These are phyloP conservation scores for Tricholoma flavovirens DNA, from an alignment of 768 basidiomycete genomes.

Conservation along the genomic window DNA sequence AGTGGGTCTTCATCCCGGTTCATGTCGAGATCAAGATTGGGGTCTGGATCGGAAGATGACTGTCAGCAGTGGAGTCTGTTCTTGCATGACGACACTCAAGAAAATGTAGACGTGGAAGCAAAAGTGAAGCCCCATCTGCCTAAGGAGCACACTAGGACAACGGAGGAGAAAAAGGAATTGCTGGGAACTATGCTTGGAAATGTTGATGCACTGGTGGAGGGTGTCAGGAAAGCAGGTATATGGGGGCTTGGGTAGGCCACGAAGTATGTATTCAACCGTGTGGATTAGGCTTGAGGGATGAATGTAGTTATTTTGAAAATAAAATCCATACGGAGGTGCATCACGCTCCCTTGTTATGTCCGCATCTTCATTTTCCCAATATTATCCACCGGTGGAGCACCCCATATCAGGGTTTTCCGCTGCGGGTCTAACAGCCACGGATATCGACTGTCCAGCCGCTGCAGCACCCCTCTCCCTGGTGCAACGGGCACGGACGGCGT, in stretches of 20 bases:
- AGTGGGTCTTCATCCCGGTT: slow-evolving; percentile 13
- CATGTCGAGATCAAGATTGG: slow-evolving; percentile 14
- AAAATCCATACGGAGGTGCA: not conserved
- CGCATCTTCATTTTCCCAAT: slow-evolving; percentile 37
- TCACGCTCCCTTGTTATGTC: slow-evolving; percentile 4
- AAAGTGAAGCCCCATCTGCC: slow-evolving; percentile 10
- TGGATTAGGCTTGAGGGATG: not conserved
- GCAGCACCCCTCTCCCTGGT: slow-evolving; percentile 40
- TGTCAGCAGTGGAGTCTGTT: slow-evolving; percentile 8
- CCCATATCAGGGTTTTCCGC: slow-evolving; percentile 63
- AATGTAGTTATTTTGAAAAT: not conserved
- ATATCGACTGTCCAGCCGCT: slow-evolving; percentile 36
- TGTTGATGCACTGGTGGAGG: slow-evolving; percentile 85
- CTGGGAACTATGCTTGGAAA: slow-evolving; percentile 83
- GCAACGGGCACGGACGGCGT: not conserved
- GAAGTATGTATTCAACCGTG: not conserved
- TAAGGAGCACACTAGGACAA: slow-evolving; percentile 42
- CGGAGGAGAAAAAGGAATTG: slow-evolving; percentile 78
- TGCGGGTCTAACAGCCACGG: slow-evolving; percentile 55
- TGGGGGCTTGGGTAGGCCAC: slow-evolving; percentile 59
- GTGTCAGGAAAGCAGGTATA: slow-evolving; percentile 79
- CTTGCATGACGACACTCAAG: slow-evolving; percentile 2
- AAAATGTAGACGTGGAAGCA: slow-evolving; percentile 7
- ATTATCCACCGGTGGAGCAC: slow-evolving; percentile 64
- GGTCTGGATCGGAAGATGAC: slow-evolving; percentile 15